Evolutionary conservation across 2,329 filamentous ascomycete genomes (phyloP).

Genomic region (Penicillium sp.): DNA sequence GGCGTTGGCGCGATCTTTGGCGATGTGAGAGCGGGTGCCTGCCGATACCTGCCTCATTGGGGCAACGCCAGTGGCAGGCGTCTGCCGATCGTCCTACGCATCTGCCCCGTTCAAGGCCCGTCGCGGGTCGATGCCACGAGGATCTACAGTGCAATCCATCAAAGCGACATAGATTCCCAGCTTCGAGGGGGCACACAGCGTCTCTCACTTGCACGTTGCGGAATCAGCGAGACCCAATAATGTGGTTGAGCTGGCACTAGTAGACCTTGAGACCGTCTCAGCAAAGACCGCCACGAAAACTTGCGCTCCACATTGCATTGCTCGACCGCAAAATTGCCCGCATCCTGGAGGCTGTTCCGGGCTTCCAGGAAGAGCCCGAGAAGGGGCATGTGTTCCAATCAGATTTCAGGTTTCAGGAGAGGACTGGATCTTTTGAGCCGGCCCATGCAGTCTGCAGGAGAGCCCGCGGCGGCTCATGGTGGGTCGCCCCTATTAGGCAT

Average conservation of each 20-base stretch:
- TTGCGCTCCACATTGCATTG: neutral
- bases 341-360: too few species aligned
- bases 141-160: neutral
- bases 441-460: constrained; percentile 2
- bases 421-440: neutral
- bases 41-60: constrained; percentile 13
- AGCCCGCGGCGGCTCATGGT: neutral
- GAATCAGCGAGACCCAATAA: too few species aligned
- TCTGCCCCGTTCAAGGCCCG: neutral
- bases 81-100: neutral
- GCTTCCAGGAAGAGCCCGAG: neutral
- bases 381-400: constrained; percentile 1
- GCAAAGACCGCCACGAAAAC: too few species aligned
- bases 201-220: too few species aligned
- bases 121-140: neutral
- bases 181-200: too few species aligned
- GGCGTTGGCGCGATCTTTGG: too few species aligned
- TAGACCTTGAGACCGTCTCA: too few species aligned
- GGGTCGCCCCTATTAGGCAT: constrained; percentile 14
- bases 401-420: constrained; percentile 8
- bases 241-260: too few species aligned
- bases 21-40: constrained; percentile 8
- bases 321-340: neutral
- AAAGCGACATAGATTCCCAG: too few species aligned
- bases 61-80: neutral